phyloP scores from a whole-genome alignment of 1,284 basidiomycete species.

The Hortiboletus rubellus region DNA sequence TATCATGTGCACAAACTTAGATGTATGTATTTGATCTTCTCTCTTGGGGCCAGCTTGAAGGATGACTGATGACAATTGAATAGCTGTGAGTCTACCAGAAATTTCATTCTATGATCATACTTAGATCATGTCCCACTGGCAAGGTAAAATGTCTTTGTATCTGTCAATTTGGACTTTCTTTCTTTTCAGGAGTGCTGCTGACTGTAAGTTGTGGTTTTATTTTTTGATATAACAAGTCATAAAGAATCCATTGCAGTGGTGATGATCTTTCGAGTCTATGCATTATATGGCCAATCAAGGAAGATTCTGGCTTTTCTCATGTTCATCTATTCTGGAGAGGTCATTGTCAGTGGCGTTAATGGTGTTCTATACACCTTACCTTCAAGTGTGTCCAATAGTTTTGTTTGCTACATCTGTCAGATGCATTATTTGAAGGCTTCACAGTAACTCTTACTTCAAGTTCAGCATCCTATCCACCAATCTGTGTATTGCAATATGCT shows the following conservation, averaged over 20 bases:
- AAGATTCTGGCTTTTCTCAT: slow-evolving; percentile 4
- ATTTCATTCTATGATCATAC: no score
- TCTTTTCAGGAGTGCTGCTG: neutral
- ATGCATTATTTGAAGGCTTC: neutral
- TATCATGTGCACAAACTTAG: neutral
- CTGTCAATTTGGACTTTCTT: neutral
- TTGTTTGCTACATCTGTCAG: neutral
- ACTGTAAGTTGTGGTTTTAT: slow-evolving; percentile 1
- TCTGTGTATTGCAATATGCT: slow-evolving; percentile 7
- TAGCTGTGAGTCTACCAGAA: slow-evolving; percentile 3
- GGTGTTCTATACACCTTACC: neutral
- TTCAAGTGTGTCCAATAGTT: neutral
- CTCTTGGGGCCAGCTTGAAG: no score
- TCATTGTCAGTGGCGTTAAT: neutral
- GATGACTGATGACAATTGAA: neutral
- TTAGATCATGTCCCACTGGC: neutral
- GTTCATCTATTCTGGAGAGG: neutral
- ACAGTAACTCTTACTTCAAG: neutral
- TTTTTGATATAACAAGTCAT: neutral
- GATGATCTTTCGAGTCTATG: slow-evolving; percentile 16
- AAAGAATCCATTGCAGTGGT: neutral
- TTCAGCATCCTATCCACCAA: slow-evolving; percentile 1
- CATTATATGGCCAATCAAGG: slow-evolving; percentile 3
- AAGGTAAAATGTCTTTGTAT: neutral
- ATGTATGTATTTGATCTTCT: slow-evolving; percentile 2